These are phyloP conservation scores for Neofusicoccum sp. DNA, from an alignment of 2,329 filamentous ascomycete genomes.

Conservation along the genomic window DNA sequence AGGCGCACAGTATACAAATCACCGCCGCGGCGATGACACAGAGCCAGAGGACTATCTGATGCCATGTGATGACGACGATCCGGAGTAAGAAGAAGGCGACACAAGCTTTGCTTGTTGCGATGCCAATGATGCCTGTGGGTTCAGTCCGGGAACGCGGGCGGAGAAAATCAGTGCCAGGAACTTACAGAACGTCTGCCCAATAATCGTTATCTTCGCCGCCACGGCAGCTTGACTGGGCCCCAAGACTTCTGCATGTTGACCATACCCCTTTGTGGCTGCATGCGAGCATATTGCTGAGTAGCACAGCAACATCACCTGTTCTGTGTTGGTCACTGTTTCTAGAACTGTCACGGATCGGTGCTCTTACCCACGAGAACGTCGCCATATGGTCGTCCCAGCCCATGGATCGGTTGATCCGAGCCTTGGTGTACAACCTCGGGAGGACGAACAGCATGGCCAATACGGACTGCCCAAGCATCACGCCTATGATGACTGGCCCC, in stretches of 20 bases:
- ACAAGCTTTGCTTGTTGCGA: conserved; percentile 34
- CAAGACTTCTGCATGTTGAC: conserved; percentile 29
- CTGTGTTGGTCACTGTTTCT: not conserved
- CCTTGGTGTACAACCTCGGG: conserved; percentile 33
- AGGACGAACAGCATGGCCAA: conserved; percentile 31
- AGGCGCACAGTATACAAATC: conserved; percentile 32
- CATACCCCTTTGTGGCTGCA: conserved; percentile 32
- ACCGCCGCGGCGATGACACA: conserved; percentile 32
- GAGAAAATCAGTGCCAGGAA: not conserved
- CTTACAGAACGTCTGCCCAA: conserved; percentile 34
- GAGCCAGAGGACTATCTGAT: conserved; percentile 35
- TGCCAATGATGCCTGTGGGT: conserved; percentile 29
- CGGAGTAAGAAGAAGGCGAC: conserved; percentile 36
- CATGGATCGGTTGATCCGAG: conserved; percentile 31
- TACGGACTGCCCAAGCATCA: conserved; percentile 36
- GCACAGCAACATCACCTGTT: conserved; percentile 31
- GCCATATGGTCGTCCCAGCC: conserved; percentile 37
- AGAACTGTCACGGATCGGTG: not conserved
- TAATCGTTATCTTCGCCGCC: conserved; percentile 36
- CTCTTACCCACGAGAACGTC: conserved; percentile 20
- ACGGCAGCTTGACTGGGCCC: conserved; percentile 30
- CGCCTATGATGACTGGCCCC: conserved; percentile 18
- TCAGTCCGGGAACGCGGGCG: not conserved
- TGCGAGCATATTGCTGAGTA: conserved; percentile 32
- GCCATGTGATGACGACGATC: conserved; percentile 34